A percentile compares a stretch with the other conserved stretches of the same genome.
phyloP scores from a whole-genome alignment of 1,284 basidiomycete genomes.

The Lentinula novae-zelandiae region DNA sequence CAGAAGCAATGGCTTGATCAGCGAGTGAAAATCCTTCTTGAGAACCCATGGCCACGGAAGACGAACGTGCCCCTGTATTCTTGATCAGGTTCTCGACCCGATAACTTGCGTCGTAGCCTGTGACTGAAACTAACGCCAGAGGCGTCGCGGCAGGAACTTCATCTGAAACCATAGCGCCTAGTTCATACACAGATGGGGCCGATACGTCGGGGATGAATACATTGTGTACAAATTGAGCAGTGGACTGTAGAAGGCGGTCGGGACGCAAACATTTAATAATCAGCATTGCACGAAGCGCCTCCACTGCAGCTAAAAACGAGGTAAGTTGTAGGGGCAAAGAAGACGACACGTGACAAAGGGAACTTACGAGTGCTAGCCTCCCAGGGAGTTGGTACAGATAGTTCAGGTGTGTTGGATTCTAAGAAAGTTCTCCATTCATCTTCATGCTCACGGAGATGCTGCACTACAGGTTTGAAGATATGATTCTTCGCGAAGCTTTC shows the following conservation, averaged over 20 bases:
- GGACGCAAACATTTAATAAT: slow-evolving; percentile 89
- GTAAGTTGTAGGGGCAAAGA: slow-evolving; percentile 16
- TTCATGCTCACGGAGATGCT: slow-evolving; percentile 62
- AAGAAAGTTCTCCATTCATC: slow-evolving; percentile 80
- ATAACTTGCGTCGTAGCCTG: slow-evolving; percentile 97
- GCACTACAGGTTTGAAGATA: slow-evolving; percentile 76
- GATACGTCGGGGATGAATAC: slow-evolving; percentile 84
- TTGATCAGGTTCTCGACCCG: slow-evolving; percentile 88
- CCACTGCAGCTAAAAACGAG: slow-evolving; percentile 53
- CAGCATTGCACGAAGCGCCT: slow-evolving; percentile 72
- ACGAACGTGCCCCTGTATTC: slow-evolving; percentile 69
- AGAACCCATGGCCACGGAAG: slow-evolving; percentile 96
- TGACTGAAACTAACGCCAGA: slow-evolving; percentile 87
- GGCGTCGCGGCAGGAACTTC: slow-evolving; percentile 82
- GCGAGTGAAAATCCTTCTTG: slow-evolving; percentile 94
- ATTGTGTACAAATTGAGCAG: slow-evolving; percentile 66
- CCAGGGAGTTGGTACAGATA: slow-evolving; percentile 75
- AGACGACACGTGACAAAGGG: not conserved
- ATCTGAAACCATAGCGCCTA: slow-evolving; percentile 71
- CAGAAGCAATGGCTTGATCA: slow-evolving; percentile 89
- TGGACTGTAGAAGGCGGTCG: slow-evolving; percentile 83
- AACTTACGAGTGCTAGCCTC: slow-evolving; percentile 66
- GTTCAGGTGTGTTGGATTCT: slow-evolving; percentile 69
- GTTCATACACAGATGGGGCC: slow-evolving; percentile 65
- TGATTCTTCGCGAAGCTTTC: slow-evolving; percentile 64